These are phyloP conservation scores for Acorus calamus DNA, from an alignment of 106 monocot species.

Conservation along the genomic window DNA sequence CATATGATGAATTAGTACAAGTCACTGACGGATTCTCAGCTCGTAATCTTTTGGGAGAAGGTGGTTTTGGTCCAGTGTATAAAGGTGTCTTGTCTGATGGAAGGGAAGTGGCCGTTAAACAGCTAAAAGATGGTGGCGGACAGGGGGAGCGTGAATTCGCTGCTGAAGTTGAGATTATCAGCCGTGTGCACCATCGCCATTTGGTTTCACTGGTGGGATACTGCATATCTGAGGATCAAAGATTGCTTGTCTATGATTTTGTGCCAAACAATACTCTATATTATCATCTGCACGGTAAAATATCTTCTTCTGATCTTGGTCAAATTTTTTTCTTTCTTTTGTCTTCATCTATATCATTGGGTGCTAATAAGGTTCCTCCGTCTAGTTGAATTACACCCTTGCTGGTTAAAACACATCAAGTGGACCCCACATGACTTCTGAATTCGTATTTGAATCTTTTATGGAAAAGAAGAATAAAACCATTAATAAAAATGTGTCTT, in stretches of 20 bases:
- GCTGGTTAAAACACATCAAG: too few relatives aligned
- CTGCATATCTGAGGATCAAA: slow-evolving; percentile 62
- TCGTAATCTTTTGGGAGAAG: slow-evolving; percentile 72
- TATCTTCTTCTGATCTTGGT: background rate
- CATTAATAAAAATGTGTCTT: too few relatives aligned
- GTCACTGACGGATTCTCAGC: slow-evolving; percentile 63
- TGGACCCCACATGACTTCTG: too few relatives aligned
- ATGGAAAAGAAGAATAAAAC: too few relatives aligned
- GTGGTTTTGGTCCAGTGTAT: slow-evolving; percentile 88
- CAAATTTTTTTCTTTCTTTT: too few relatives aligned
- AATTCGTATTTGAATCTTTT: too few relatives aligned
- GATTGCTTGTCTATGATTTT: slow-evolving; percentile 86
- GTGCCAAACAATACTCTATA: slow-evolving; percentile 79
- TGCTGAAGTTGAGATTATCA: slow-evolving; percentile 88
- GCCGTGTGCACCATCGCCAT: slow-evolving; percentile 86
- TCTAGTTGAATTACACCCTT: too few relatives aligned
- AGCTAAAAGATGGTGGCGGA: slow-evolving; percentile 58
- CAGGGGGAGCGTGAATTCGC: slow-evolving; percentile 82
- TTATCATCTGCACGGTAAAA: slow-evolving; percentile 77
- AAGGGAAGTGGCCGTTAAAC: slow-evolving; percentile 85
- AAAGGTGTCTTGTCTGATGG: slow-evolving; percentile 72
- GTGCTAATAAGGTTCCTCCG: too few relatives aligned
- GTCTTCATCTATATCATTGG: too few relatives aligned
- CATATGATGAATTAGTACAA: slow-evolving; percentile 52
- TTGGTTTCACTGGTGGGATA: slow-evolving; percentile 85